Base-by-base conservation (phyloP, 2,329 filamentous ascomycete species). In the Arthrinium phaeospermum region DNA sequence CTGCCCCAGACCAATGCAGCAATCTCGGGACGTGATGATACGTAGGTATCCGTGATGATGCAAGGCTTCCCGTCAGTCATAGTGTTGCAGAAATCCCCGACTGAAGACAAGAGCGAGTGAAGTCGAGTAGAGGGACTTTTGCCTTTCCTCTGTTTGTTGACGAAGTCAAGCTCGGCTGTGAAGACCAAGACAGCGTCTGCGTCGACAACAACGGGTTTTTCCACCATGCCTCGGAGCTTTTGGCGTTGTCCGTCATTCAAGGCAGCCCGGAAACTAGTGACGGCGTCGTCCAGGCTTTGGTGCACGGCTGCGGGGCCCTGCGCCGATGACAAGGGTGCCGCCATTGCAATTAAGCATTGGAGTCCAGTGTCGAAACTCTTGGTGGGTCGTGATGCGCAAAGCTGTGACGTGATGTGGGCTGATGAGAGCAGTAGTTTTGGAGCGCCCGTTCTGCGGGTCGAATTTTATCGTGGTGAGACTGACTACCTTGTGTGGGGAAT, bases 1-100 rank as follows among this genome's bases (percentile, higher is more conserved):
- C 53, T 61, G 16, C 53, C n/a, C 53, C 53, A 61, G 10, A 61
- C 53, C n/a, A 61, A 30, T 19, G n/a, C 53, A 61, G n/a, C 53
- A 7, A 61, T 34, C 53, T 61, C 53, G 24, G 53, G 53, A 19
- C 19, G 53, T 30, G 53, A 30, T 30, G 53, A 61, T 30, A 24
- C 53, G 12, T 61, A 61, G 53, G 53, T 61, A 30, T 61, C 53
- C n/a, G 24, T 3, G 7, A 61, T 16, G n/a, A 27, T 57, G 22
- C 22, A 57, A 30, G 30, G 51, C 24, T 57, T 57, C 22, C 22
- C 51, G 30, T 57, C 51, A 57, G 51, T 57, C 22, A 24, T 57
- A 27, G n/a, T n/a, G 53, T 30, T 61, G 53, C 53, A 61, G 53
- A 61, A 61, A 19, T 61, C n/a, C 19, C 24, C 24, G 19, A 61